A percentile compares a stretch with the other conserved stretches of the same genome.
Evolutionary conservation across 2,329 filamentous ascomycete genomes (phyloP).

Genomic region (Scedosporium apiospermum): DNA sequence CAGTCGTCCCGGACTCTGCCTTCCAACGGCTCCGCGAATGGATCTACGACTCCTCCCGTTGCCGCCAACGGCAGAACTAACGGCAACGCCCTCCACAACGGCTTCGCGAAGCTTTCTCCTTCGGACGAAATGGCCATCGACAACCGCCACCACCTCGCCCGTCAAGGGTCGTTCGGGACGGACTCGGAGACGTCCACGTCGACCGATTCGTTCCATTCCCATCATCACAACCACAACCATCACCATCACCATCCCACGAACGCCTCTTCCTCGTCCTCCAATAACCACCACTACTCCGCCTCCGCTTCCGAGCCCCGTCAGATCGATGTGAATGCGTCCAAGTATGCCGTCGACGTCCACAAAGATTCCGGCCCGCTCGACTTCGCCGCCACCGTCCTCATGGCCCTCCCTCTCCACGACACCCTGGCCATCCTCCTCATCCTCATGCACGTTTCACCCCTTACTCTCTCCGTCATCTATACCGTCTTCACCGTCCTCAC

Average conservation of each 20-base stretch:
- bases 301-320: slow-evolving; percentile 37
- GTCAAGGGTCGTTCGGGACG: slow-evolving; percentile 34
- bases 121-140: slow-evolving; percentile 10
- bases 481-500: slow-evolving; percentile 87
- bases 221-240: slow-evolving; percentile 21
- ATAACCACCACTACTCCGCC: slow-evolving; percentile 25
- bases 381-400: slow-evolving; percentile 76
- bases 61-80: slow-evolving; percentile 22
- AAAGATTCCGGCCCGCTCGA: slow-evolving; percentile 65
- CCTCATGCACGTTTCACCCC: slow-evolving; percentile 82
- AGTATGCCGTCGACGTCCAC: slow-evolving; percentile 56
- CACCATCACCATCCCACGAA: slow-evolving; percentile 22
- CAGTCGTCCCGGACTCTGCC: slow-evolving; percentile 10
- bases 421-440: slow-evolving; percentile 96
- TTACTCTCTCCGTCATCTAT: slow-evolving; percentile 81
- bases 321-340: slow-evolving; percentile 62
- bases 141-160: slow-evolving; percentile 8
- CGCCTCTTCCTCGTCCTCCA: slow-evolving; percentile 18
- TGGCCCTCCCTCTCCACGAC: slow-evolving; percentile 83
- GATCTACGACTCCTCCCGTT: slow-evolving; percentile 1
- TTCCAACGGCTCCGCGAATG: slow-evolving; percentile 11
- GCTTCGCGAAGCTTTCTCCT: not conserved
- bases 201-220: slow-evolving; percentile 38
- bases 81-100: slow-evolving; percentile 9
- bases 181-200: slow-evolving; percentile 43